phyloP scores from a whole-genome alignment of 129 eudicot genomes.

The Flaveria ramosissima region DNA sequence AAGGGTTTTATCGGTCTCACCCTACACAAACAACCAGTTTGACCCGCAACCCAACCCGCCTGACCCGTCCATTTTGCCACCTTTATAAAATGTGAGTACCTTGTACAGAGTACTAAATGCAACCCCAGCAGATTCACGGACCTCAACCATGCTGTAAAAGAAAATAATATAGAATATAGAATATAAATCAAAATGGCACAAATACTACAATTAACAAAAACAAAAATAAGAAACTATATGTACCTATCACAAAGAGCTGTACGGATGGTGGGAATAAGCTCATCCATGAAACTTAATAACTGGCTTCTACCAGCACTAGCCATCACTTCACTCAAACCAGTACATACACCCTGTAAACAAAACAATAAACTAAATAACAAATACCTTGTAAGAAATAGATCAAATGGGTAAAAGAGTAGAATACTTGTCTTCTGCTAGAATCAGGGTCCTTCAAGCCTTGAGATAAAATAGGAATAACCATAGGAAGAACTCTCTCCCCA shows the following conservation, averaged over 20 bases:
- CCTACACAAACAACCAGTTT: conserved; percentile 6
- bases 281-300: conserved; percentile 74
- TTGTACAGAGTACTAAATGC: conserved; percentile 96
- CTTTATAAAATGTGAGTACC: conserved; percentile 44
- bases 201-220: background rate
- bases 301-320: conserved; percentile 97
- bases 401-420: conserved; percentile 13
- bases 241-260: conserved; percentile 99
- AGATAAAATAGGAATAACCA: conserved; percentile 87
- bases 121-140: conserved; percentile 93
- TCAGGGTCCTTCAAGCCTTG: conserved; percentile 81
- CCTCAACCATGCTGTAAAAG: conserved; percentile 61
- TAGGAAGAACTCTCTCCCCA: conserved; percentile 98
- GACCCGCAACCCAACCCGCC: conserved; percentile 1
- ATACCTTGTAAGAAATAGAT: background rate
- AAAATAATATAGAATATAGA: conserved; percentile 14
- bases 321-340: conserved; percentile 99
- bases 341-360: conserved; percentile 82
- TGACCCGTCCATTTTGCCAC: background rate
- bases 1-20: background rate
- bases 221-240: conserved; percentile 9
- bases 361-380: background rate
- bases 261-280: conserved; percentile 90
- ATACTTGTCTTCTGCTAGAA: conserved; percentile 86
- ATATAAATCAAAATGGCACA: conserved; percentile 6